phyloP scores from a whole-genome alignment of 306 rosid species.

The Prunus padus region DNA sequence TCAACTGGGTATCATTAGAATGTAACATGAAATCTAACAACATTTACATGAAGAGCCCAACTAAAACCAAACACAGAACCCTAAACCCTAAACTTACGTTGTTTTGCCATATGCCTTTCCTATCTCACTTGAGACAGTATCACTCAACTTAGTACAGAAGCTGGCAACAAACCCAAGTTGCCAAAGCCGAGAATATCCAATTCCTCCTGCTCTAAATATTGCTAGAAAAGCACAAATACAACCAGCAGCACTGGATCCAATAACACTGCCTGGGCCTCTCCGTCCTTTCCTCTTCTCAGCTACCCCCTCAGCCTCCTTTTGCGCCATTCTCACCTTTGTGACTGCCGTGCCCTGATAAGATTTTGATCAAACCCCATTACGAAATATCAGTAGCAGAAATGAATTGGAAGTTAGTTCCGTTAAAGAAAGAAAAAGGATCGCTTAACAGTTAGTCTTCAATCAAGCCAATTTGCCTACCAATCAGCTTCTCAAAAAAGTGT shows the following conservation, averaged over 20 bases:
- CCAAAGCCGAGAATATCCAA: constrained; percentile 64
- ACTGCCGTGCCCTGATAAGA: constrained; percentile 76
- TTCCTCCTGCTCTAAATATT: constrained; percentile 69
- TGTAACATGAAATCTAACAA: background rate
- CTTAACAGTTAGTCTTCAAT: background rate
- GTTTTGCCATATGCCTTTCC: constrained; percentile 95
- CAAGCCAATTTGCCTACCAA: background rate
- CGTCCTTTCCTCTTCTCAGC: constrained; percentile 96
- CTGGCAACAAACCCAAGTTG: constrained; percentile 92
- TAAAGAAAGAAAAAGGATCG: background rate
- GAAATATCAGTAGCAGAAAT: background rate
- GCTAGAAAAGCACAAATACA: constrained; percentile 78
- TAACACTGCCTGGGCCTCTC: constrained; percentile 93
- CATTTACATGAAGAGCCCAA: background rate
- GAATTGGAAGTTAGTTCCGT: background rate
- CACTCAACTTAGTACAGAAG: constrained; percentile 94
- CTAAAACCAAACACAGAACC: constrained; percentile 7
- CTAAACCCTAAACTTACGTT: too few relatives aligned
- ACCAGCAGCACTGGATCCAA: constrained; percentile 98
- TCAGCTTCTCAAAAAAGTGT: background rate
- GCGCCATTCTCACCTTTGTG: constrained; percentile 87
- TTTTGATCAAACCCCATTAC: background rate
- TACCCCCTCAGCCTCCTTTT: constrained; percentile 89
- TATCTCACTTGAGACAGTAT: constrained; percentile 95
- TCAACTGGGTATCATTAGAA: background rate